phyloP scores from a whole-genome alignment of 2,329 filamentous ascomycete genomes.

The Aaosphaeria pasadenensis region DNA sequence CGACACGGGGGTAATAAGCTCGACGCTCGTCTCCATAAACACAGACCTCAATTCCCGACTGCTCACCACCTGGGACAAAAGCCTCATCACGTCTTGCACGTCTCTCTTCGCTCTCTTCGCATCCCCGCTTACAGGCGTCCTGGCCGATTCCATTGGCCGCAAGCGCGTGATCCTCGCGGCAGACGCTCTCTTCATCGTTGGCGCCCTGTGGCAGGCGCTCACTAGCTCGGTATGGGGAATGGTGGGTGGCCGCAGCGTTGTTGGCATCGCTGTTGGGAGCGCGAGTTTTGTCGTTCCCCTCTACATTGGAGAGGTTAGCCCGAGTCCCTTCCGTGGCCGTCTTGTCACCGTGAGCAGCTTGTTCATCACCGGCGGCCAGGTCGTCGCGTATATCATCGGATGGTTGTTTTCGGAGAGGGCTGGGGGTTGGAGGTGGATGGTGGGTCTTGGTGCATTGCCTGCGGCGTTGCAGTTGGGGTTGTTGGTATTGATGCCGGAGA shows the following conservation, averaged over 20 bases:
- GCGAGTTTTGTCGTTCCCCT: conserved; percentile 81
- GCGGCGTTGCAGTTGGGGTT: conserved; percentile 68
- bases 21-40: conserved; percentile 56
- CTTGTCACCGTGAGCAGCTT: conserved; percentile 79
- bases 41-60: conserved; percentile 51
- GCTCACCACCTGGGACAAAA: conserved; percentile 55
- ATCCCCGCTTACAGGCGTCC: conserved; percentile 52
- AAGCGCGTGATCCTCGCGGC: conserved; percentile 76
- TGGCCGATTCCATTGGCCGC: conserved; percentile 73
- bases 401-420: conserved; percentile 63
- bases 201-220: conserved; percentile 63
- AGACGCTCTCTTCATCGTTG: conserved; percentile 61
- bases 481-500: conserved; percentile 76
- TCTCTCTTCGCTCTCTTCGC: conserved; percentile 57
- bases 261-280: conserved; percentile 70
- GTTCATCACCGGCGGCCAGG: conserved; percentile 84
- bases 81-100: conserved; percentile 57
- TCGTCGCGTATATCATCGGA: conserved; percentile 81
- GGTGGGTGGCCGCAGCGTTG: conserved; percentile 65
- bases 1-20: conserved; percentile 60
- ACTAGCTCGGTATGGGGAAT: conserved; percentile 59
- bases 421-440: conserved; percentile 83
- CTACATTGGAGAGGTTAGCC: conserved; percentile 84
- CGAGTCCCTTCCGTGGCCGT: conserved; percentile 70
- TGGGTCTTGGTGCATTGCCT: conserved; percentile 77